Percentiles rank a stretch among this genome's conserved stretches.
Conservation (phyloP, 176 grass and related monocot genomes). For the Cenchrus americanus region DNA sequence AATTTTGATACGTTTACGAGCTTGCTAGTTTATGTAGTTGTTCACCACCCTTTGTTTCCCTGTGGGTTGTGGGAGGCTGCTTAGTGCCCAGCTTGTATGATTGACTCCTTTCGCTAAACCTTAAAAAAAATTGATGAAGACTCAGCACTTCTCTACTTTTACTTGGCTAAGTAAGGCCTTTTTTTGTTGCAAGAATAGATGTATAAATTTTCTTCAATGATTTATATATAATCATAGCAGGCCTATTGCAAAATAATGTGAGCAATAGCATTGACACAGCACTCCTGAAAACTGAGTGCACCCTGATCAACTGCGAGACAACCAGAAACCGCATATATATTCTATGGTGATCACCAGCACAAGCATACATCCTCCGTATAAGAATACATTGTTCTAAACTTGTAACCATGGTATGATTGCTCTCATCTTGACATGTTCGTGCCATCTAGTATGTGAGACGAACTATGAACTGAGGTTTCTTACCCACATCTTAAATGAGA, state of each 20-base stretch:
- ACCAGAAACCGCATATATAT: not conserved
- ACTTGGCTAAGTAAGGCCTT: not conserved
- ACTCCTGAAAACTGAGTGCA: not conserved
- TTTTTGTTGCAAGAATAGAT: not conserved
- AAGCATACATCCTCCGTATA: not conserved
- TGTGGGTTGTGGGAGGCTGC: too few relatives aligned
- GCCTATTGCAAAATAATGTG: not conserved
- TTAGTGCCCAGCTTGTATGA: not conserved
- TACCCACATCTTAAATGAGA: not conserved
- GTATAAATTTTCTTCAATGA: not conserved
- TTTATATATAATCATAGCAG: not conserved
- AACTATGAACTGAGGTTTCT: not conserved
- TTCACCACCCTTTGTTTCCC: too few relatives aligned
- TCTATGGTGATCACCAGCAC: not conserved
- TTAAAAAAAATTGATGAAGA: not conserved
- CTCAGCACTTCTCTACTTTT: not conserved
- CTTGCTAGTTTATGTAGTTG: too few relatives aligned
- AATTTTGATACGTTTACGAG: not conserved
- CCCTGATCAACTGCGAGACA: not conserved
- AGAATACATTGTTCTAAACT: not conserved
- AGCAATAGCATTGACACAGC: too few relatives aligned
- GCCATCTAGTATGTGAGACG: not conserved
- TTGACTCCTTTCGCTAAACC: not conserved
- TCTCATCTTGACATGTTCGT: not conserved
- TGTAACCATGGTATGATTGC: not conserved